Conservation (phyloP, 352 stramenopile species). For the Elongisporangium anandrum region DNA sequence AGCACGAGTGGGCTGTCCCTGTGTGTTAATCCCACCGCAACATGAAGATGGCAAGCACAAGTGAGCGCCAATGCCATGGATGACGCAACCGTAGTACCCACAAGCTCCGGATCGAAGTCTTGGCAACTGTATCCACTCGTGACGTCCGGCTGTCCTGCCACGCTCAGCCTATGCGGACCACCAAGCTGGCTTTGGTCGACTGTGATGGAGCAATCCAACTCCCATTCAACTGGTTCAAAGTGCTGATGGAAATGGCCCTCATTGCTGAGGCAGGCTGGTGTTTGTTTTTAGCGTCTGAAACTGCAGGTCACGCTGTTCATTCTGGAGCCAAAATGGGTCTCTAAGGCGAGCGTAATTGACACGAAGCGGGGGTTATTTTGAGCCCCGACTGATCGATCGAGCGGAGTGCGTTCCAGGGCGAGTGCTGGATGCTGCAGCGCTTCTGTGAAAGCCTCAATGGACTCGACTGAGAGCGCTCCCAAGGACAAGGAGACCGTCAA, state of each 20-base stretch:
- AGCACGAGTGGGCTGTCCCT: not conserved
- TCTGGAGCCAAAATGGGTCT: no score
- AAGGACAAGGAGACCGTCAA: slow-evolving; percentile 87
- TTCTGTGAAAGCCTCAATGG: not conserved
- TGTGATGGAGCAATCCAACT: not conserved
- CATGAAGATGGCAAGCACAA: no score
- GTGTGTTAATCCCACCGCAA: not conserved
- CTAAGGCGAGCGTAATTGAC: not conserved
- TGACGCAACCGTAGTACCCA: not conserved
- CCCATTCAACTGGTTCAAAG: not conserved
- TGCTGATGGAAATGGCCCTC: no score
- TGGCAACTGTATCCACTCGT: not conserved
- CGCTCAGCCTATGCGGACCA: not conserved
- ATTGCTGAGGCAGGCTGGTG: not conserved
- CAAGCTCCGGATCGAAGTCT: no score
- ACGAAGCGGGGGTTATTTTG: not conserved
- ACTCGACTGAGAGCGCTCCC: not conserved
- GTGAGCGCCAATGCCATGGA: not conserved
- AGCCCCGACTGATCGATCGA: not conserved
- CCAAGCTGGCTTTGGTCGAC: no score
- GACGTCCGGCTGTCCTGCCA: not conserved
- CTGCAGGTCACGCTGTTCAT: not conserved
- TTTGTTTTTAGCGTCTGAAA: not conserved
- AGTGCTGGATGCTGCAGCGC: not conserved
- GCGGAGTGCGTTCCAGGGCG: not conserved